Percentiles rank a stretch among this genome's conserved stretches.
Conservation (phyloP, 352 stramenopile genomes). For the Pythium chondricola region DNA sequence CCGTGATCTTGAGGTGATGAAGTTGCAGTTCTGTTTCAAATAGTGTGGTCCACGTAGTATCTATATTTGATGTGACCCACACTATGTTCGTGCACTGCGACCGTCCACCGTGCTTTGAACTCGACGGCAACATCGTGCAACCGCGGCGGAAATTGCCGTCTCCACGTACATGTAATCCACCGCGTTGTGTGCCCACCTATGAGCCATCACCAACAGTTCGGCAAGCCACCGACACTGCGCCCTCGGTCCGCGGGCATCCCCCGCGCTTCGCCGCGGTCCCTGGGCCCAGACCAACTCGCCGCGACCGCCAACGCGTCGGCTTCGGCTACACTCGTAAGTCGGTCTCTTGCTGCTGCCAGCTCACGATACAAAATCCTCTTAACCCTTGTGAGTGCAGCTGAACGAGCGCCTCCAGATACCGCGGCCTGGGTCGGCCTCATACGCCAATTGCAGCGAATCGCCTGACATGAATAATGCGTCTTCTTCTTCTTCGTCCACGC, state of each 20-base stretch:
- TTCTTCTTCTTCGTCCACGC: no score
- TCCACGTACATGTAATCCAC: not conserved
- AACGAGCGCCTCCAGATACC: constrained; percentile 39
- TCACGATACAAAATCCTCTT: not conserved
- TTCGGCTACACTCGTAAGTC: not conserved
- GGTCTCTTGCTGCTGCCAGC: not conserved
- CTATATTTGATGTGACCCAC: no score
- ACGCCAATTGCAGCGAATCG: not conserved
- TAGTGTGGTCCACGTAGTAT: no score
- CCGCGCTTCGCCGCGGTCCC: constrained; percentile 7
- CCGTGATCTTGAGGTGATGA: no score
- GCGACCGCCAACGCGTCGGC: constrained; percentile 7
- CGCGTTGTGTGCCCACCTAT: no score
- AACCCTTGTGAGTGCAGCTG: constrained; percentile 23
- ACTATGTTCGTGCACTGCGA: not conserved
- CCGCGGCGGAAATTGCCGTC: not conserved
- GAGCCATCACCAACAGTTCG: constrained; percentile 41
- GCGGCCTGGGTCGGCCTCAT: constrained; percentile 23
- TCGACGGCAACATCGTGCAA: not conserved
- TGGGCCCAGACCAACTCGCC: constrained; percentile 18
- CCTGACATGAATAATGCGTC: no score
- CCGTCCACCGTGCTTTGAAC: constrained; percentile 4
- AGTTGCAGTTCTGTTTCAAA: not conserved
- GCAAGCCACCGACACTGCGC: constrained; percentile 38
- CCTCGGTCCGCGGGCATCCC: constrained; percentile 34